Evolutionary conservation across 345 rosid genomes (phyloP).

Genomic region (Zanthoxylum bungeanum): DNA sequence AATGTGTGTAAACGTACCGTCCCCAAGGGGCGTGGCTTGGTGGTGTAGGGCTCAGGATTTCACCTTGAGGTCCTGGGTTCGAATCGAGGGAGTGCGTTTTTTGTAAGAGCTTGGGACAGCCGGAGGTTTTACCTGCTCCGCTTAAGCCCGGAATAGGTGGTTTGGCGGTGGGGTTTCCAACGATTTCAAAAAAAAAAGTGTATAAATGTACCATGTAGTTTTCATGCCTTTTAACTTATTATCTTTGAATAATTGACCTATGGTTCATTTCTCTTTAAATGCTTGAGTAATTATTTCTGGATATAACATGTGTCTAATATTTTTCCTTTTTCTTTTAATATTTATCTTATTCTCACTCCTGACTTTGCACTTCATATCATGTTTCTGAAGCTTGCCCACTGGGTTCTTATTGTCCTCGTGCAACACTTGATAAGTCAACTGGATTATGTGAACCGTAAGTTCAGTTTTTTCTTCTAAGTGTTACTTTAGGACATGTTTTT

Average conservation of each 20-base stretch:
- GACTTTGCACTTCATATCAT: conserved; percentile 3
- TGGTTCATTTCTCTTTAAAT: neutral
- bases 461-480: conserved; percentile 3
- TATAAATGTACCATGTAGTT: neutral
- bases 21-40: too few species aligned
- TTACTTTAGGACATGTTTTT: conserved; percentile 5
- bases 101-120: too few species aligned
- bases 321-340: neutral
- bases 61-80: too few species aligned
- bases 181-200: too few species aligned
- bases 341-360: neutral
- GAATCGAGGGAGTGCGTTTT: too few species aligned
- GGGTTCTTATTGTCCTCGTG: conserved; percentile 62
- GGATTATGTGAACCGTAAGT: conserved; percentile 75
- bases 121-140: too few species aligned
- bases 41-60: too few species aligned
- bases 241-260: conserved; percentile 2
- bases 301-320: neutral
- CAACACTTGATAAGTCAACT: conserved; percentile 42
- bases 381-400: conserved; percentile 63
- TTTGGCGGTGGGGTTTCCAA: too few species aligned
- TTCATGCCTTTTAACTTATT: neutral
- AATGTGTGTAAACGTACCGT: neutral
- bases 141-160: too few species aligned
- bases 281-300: neutral